These are phyloP conservation scores for Alternaria longipes DNA, from an alignment of 2,329 filamentous ascomycete species.

Conservation along the genomic window DNA sequence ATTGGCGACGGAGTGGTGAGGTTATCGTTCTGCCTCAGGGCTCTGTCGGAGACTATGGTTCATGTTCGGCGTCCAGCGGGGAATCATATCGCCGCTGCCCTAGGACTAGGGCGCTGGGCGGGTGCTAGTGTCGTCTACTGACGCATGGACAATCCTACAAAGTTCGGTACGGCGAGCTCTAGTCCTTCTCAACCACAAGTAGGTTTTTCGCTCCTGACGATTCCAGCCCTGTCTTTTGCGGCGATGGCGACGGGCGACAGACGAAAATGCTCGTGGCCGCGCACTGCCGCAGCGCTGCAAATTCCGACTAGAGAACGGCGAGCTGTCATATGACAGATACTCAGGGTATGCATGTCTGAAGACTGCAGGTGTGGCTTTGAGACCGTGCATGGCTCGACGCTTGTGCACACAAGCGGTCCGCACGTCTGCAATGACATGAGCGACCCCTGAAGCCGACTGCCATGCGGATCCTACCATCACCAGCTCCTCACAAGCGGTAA, in stretches of 20 bases:
- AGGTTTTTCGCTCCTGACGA: neutral
- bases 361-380: slow-evolving; percentile 11
- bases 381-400: slow-evolving; percentile 11
- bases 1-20: slow-evolving; percentile 7
- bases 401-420: slow-evolving; percentile 13
- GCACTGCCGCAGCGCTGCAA: neutral
- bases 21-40: neutral
- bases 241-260: neutral
- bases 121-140: slow-evolving; percentile 8
- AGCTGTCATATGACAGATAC: slow-evolving; percentile 5
- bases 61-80: neutral
- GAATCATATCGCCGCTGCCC: neutral
- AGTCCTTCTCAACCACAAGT: slow-evolving; percentile 12
- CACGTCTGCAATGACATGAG: slow-evolving; percentile 16
- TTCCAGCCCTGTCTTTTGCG: neutral
- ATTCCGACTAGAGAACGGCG: neutral
- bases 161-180: slow-evolving; percentile 17
- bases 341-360: slow-evolving; percentile 20
- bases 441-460: slow-evolving; percentile 20
- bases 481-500: slow-evolving; percentile 22
- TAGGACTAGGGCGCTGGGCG: neutral
- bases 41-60: neutral
- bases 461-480: slow-evolving; percentile 16
- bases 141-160: slow-evolving; percentile 14
- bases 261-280: neutral